phyloP scores from a whole-genome alignment of 192 early-diverging fungal species.

The Coemansia reversa region DNA sequence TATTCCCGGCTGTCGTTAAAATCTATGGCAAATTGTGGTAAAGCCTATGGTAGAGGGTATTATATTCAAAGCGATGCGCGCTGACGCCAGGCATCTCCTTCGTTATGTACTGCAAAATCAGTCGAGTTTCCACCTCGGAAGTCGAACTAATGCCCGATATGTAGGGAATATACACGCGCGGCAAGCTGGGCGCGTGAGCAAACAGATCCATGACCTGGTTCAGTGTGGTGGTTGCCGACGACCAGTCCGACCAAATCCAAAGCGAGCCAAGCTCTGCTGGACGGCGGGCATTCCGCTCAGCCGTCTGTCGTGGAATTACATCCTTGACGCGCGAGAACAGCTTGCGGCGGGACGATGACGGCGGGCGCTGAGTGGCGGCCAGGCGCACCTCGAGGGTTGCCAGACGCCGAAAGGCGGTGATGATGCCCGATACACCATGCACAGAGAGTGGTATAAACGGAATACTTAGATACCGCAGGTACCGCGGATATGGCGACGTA shows the following conservation, averaged over 20 bases:
- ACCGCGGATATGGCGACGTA: constrained; percentile 30
- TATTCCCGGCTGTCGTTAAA: too few species aligned
- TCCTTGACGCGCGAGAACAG: constrained; percentile 46
- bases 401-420: constrained; percentile 40
- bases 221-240: constrained; percentile 45
- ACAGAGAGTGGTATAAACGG: constrained; percentile 49
- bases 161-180: constrained; percentile 49
- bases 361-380: constrained; percentile 27
- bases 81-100: constrained; percentile 46
- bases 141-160: constrained; percentile 33
- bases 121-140: constrained; percentile 49
- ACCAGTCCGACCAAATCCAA: constrained; percentile 54
- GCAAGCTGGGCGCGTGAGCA: constrained; percentile 27
- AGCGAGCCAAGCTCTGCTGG: constrained; percentile 43
- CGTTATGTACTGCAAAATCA: constrained; percentile 47
- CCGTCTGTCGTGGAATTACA: constrained; percentile 27
- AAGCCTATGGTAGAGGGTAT: constrained; percentile 12
- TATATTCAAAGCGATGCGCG: constrained; percentile 53
- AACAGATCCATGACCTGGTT: constrained; percentile 44
- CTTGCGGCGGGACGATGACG: constrained; percentile 44
- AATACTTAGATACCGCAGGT: constrained; percentile 53
- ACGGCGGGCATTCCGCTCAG: constrained; percentile 21
- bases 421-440: constrained; percentile 44
- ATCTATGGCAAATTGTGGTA: too few species aligned
- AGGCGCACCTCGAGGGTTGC: constrained; percentile 47